Evolutionary conservation across 2,329 filamentous ascomycete species (phyloP).

Genomic region (Fusarium ambrosium): DNA sequence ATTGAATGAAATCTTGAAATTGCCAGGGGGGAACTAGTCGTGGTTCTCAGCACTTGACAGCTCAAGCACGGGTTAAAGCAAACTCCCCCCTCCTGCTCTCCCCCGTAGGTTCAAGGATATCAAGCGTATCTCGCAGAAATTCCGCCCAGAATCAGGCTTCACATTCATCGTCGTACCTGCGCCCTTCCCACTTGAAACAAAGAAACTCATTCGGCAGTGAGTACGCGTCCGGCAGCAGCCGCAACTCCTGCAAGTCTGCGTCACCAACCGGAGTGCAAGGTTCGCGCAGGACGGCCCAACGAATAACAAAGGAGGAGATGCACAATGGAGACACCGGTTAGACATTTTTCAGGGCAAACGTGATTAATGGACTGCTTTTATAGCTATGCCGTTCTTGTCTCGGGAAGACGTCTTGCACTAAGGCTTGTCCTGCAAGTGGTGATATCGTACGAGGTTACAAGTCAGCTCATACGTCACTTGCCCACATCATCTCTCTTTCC

Average conservation of each 20-base stretch:
- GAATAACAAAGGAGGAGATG: neutral
- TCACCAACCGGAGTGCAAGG: neutral
- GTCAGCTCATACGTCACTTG: neutral
- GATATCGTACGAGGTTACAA: conserved; percentile 3
- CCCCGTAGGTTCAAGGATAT: neutral
- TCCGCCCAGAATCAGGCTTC: neutral
- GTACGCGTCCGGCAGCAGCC: neutral
- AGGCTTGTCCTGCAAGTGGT: neutral
- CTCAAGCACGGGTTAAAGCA: neutral
- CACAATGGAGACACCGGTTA: neutral
- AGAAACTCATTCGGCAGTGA: neutral
- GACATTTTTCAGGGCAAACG: neutral
- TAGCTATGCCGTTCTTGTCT: neutral
- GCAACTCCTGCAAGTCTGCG: neutral
- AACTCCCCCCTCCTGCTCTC: neutral
- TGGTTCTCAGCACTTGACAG: neutral
- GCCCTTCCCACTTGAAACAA: neutral
- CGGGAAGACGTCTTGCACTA: neutral
- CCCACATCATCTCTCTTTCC: neutral
- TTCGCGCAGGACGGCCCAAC: neutral
- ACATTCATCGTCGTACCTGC: neutral
- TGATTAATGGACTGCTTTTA: neutral
- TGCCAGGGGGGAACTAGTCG: neutral
- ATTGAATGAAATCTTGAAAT: neutral
- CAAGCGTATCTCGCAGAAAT: neutral